A percentile compares a stretch with the other conserved stretches of the same genome.
Evolutionary conservation across 805 yeast species (phyloP).

Genomic region (Clavispora santaluciae): DNA sequence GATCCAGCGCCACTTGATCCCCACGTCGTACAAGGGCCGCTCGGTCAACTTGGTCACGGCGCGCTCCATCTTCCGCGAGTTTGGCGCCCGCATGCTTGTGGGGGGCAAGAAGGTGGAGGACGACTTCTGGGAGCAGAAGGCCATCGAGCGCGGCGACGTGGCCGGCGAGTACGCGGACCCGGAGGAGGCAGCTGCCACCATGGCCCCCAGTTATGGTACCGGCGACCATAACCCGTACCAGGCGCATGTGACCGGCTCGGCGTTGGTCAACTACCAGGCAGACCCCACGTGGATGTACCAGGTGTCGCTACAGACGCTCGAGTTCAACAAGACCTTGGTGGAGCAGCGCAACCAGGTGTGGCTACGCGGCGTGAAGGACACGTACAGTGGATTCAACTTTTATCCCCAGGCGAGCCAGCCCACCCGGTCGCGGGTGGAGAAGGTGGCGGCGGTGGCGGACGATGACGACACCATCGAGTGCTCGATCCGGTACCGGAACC

Average conservation of each 20-base stretch:
- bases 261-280: slow-evolving; percentile 38
- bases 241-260: slow-evolving; percentile 38
- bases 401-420: slow-evolving; percentile 79
- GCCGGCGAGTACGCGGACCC: slow-evolving; percentile 73
- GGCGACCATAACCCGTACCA: slow-evolving; percentile 16
- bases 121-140: slow-evolving; percentile 76
- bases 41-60: slow-evolving; percentile 89
- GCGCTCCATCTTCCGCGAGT: slow-evolving; percentile 80
- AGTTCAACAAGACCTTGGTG: slow-evolving; percentile 61
- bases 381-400: slow-evolving; percentile 78
- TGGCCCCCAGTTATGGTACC: slow-evolving; percentile 7
- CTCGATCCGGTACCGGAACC: slow-evolving; percentile 39
- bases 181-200: slow-evolving; percentile 16
- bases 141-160: slow-evolving; percentile 55
- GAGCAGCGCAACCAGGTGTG: slow-evolving; percentile 52
- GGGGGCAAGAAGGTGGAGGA: slow-evolving; percentile 79
- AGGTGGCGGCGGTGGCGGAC: slow-evolving; percentile 18
- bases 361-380: slow-evolving; percentile 63
- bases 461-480: slow-evolving; percentile 29
- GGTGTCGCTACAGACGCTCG: slow-evolving; percentile 73
- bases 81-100: slow-evolving; percentile 78
- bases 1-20: slow-evolving; percentile 74
- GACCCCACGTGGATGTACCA: slow-evolving; percentile 83
- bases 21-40: slow-evolving; percentile 87
- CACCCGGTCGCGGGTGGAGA: slow-evolving; percentile 28